These are phyloP conservation scores for Yarrowia sp. DNA, from an alignment of 805 yeast species.

Conservation along the genomic window DNA sequence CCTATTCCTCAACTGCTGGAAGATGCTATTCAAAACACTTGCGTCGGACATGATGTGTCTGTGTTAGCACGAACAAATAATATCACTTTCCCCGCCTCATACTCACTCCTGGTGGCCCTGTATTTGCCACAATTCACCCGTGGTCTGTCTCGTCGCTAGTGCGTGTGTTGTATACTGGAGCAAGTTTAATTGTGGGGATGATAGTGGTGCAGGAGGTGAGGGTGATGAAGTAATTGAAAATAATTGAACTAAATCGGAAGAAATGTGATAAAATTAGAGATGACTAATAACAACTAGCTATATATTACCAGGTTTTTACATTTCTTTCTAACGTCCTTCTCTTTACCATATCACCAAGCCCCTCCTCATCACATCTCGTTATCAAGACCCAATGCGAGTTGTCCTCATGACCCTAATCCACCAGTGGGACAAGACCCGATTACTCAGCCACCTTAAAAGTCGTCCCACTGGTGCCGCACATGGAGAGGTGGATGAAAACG, in stretches of 20 bases:
- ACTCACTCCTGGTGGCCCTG: slow-evolving; percentile 17
- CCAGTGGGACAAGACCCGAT: neutral
- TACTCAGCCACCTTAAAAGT: neutral
- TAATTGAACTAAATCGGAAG: neutral
- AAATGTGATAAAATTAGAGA: neutral
- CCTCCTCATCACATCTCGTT: neutral
- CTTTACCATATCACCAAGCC: no score
- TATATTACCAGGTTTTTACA: neutral
- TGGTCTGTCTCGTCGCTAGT: slow-evolving; percentile 28
- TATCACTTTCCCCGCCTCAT: neutral
- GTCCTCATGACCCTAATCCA: slow-evolving; percentile 32
- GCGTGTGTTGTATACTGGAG: slow-evolving; percentile 24
- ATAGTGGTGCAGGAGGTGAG: neutral
- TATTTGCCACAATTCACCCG: slow-evolving; percentile 20
- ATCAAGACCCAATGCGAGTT: slow-evolving; percentile 29
- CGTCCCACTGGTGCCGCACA: neutral
- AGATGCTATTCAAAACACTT: slow-evolving; percentile 22
- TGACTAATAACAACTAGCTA: no score
- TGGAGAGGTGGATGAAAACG: no score
- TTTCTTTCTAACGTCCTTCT: no score
- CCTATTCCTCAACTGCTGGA: slow-evolving; percentile 19
- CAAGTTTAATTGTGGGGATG: slow-evolving; percentile 32
- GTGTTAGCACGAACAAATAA: slow-evolving; percentile 2
- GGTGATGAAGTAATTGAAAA: neutral
- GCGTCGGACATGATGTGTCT: slow-evolving; percentile 34